Percentiles rank a stretch among this genome's conserved stretches.
Conservation (phyloP, 140 eudicot genomes). For the Ambrosia hybrid region DNA sequence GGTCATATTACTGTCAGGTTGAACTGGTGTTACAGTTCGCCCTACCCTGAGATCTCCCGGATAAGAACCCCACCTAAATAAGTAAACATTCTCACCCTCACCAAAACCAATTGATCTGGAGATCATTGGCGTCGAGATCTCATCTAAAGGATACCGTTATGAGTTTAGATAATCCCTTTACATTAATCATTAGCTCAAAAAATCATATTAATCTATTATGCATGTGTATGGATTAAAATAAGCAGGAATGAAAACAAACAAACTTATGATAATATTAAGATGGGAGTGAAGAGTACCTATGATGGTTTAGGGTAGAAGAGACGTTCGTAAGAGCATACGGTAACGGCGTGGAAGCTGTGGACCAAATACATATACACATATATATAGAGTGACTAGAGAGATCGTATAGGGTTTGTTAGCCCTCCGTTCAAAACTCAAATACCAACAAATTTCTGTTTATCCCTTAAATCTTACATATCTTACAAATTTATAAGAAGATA, state of each 20-base stretch:
- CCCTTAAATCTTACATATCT: neutral
- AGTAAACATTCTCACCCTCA: too few relatives aligned
- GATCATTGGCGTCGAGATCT: too few relatives aligned
- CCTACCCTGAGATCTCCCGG: too few relatives aligned
- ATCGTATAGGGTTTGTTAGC: neutral
- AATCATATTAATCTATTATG: too few relatives aligned
- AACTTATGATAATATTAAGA: neutral
- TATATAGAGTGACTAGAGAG: neutral
- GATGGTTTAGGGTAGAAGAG: neutral
- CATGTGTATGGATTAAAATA: neutral
- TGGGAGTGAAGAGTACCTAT: neutral
- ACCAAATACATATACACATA: neutral
- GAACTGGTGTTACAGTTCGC: too few relatives aligned
- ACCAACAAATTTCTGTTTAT: neutral
- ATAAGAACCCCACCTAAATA: too few relatives aligned
- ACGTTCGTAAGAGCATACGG: neutral
- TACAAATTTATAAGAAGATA: neutral
- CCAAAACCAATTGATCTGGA: too few relatives aligned
- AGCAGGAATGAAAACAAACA: too few relatives aligned
- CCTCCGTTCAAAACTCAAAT: slow-evolving; percentile 5
- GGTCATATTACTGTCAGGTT: too few relatives aligned
- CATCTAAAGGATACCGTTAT: too few relatives aligned
- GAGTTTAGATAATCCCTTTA: too few relatives aligned
- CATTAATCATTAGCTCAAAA: too few relatives aligned
- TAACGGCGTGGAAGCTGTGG: neutral